These are phyloP conservation scores for Rugonectria rugulosa DNA, from an alignment of 2,329 filamentous ascomycete species.

Conservation along the genomic window DNA sequence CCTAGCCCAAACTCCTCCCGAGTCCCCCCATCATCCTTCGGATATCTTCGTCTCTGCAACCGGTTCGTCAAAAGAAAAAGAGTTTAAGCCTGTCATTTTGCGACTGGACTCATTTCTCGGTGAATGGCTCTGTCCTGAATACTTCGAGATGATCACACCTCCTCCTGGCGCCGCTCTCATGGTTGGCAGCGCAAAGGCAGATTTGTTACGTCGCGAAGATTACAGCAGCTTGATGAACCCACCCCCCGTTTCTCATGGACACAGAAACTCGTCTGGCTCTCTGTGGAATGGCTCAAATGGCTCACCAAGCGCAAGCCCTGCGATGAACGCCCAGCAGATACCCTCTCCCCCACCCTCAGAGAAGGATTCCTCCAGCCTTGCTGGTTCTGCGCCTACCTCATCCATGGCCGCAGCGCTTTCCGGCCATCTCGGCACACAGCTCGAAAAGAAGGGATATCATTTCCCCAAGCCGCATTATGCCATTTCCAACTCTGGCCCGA, in stretches of 20 bases:
- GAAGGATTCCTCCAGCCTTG: constrained; percentile 25
- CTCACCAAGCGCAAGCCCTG: constrained; percentile 40
- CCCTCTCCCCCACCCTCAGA: constrained; percentile 35
- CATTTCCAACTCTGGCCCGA: constrained; percentile 79
- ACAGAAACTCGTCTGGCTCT: constrained; percentile 36
- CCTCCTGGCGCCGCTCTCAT: constrained; percentile 88
- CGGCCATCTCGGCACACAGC: constrained; percentile 33
- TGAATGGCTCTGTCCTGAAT: constrained; percentile 93
- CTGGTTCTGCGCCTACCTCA: constrained; percentile 37
- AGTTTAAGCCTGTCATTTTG: constrained; percentile 67
- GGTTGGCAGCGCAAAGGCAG: constrained; percentile 87
- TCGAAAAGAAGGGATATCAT: constrained; percentile 64
- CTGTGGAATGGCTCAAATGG: constrained; percentile 47
- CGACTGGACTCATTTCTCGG: constrained; percentile 92
- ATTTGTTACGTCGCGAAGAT: constrained; percentile 80
- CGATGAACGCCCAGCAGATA: constrained; percentile 25
- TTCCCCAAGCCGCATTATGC: constrained; percentile 85
- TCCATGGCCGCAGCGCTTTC: constrained; percentile 47
- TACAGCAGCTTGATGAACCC: constrained; percentile 56
- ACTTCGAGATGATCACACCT: constrained; percentile 90
- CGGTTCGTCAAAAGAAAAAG: constrained; percentile 39
- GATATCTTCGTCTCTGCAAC: constrained; percentile 47
- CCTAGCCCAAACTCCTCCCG: constrained; percentile 65
- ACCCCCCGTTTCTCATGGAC: constrained; percentile 27
- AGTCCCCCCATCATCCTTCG: constrained; percentile 43